These are phyloP conservation scores for Cryptococcus maquisensis DNA, from an alignment of 1,284 basidiomycete genomes.

Conservation along the genomic window DNA sequence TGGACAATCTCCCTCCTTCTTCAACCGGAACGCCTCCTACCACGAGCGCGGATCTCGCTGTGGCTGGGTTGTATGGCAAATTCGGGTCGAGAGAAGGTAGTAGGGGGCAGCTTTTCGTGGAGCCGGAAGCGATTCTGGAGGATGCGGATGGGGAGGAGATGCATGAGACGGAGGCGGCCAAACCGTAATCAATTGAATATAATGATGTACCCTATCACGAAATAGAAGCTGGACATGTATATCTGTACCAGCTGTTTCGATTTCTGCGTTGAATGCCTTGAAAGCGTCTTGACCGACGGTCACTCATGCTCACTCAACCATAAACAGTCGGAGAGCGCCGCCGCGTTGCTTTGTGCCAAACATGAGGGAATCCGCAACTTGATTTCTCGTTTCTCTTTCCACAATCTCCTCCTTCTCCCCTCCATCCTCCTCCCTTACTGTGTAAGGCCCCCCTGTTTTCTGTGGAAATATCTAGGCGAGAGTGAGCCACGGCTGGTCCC, in stretches of 20 bases:
- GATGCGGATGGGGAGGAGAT: too few relatives aligned
- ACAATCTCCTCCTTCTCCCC: background rate
- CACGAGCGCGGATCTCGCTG: background rate
- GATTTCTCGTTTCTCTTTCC: background rate
- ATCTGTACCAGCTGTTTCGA: too few relatives aligned
- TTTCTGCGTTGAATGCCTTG: too few relatives aligned
- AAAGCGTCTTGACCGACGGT: too few relatives aligned
- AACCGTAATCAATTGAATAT: too few relatives aligned
- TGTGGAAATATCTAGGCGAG: background rate
- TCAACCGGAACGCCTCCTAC: background rate
- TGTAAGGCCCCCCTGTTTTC: constrained; percentile 2
- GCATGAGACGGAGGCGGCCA: too few relatives aligned
- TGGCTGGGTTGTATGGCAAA: background rate
- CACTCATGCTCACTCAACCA: too few relatives aligned
- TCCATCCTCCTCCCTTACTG: constrained; percentile 4
- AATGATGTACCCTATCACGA: too few relatives aligned
- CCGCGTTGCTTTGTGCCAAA: background rate
- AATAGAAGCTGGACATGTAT: too few relatives aligned
- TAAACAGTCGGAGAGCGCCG: too few relatives aligned
- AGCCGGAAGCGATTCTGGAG: background rate
- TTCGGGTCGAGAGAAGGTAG: background rate
- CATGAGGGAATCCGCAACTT: too few relatives aligned
- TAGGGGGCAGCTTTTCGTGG: background rate
- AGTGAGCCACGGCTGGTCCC: background rate
- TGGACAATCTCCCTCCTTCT: background rate